A percentile compares a stretch with the other conserved stretches of the same genome.
Conservation (phyloP, 495 filamentous ascomycete genomes). For the Penicillium antarcticum region DNA sequence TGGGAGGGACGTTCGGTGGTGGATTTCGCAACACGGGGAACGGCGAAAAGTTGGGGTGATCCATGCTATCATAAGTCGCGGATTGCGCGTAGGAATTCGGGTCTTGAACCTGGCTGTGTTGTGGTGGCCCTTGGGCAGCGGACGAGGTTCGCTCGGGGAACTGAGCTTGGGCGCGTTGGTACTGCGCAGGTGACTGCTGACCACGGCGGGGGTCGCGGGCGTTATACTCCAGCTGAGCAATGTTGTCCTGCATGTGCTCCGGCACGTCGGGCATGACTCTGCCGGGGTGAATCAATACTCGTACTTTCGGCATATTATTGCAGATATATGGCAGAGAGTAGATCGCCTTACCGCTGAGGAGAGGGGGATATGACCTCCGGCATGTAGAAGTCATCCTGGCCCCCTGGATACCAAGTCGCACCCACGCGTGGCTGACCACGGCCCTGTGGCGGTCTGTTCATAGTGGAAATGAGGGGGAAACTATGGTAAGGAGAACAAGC, state of each 20-base stretch:
- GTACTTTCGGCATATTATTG: conserved; percentile 17
- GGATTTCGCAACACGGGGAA: conserved; percentile 81
- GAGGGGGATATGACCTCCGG: conserved; percentile 75
- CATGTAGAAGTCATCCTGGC: conserved; percentile 82
- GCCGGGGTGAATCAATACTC: conserved; percentile 25
- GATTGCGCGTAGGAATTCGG: conserved; percentile 40
- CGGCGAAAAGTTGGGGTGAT: conserved; percentile 80
- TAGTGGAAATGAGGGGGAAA: conserved; percentile 8
- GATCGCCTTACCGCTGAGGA: conserved; percentile 75
- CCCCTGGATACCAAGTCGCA: conserved; percentile 89
- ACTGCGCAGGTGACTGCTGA: conserved; percentile 32
- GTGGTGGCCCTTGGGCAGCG: conserved; percentile 31
- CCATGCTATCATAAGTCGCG: conserved; percentile 45
- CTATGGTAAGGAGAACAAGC: not conserved
- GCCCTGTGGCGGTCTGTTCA: conserved; percentile 43
- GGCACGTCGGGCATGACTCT: conserved; percentile 77
- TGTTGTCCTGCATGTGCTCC: conserved; percentile 85
- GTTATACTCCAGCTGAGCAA: conserved; percentile 84
- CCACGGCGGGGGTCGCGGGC: conserved; percentile 49
- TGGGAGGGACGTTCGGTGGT: conserved; percentile 87
- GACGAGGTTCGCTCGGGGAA: conserved; percentile 43
- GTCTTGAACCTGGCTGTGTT: conserved; percentile 29
- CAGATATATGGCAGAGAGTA: not conserved
- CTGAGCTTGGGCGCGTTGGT: conserved; percentile 27
- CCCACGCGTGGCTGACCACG: conserved; percentile 55